A percentile compares a stretch with the other conserved stretches of the same genome.
phyloP scores from a whole-genome alignment of 768 basidiomycete species.

The Boletus patriciae region DNA sequence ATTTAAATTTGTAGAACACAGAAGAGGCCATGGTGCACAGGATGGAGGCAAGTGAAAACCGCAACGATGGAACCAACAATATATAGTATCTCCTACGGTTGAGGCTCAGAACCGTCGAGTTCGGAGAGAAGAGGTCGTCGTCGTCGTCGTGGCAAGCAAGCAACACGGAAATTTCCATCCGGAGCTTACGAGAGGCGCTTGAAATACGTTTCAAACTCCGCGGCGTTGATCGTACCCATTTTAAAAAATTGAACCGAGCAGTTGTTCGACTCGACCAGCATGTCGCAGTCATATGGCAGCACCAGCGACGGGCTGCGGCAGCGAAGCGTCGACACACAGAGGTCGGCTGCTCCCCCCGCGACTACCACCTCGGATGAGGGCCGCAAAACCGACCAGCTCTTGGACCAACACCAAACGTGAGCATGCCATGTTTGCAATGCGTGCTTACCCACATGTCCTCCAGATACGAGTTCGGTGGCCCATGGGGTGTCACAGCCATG shows the following conservation, averaged over 20 bases:
- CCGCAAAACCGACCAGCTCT: constrained; percentile 65
- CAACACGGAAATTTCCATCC: background rate
- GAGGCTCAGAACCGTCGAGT: background rate
- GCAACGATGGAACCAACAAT: constrained; percentile 20
- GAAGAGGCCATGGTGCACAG: constrained; percentile 71
- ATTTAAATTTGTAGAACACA: constrained; percentile 98
- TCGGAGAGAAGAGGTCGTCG: constrained; percentile 8
- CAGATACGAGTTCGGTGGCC: constrained; percentile 97
- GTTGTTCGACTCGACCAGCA: constrained; percentile 16
- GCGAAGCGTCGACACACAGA: constrained; percentile 20
- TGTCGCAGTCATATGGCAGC: constrained; percentile 32
- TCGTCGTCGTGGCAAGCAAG: constrained; percentile 23
- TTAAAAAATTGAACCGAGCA: constrained; percentile 8
- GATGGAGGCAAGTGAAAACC: constrained; percentile 10
- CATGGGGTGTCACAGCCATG: constrained; percentile 86
- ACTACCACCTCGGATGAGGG: constrained; percentile 68
- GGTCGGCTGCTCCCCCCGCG: constrained; percentile 20
- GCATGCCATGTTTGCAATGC: constrained; percentile 16
- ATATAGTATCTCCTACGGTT: constrained; percentile 25
- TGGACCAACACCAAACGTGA: constrained; percentile 69
- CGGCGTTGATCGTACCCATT: background rate
- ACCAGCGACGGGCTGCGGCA: constrained; percentile 31
- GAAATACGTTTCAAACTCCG: constrained; percentile 12
- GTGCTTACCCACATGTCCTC: constrained; percentile 3
- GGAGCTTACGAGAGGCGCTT: constrained; percentile 23